Evolutionary conservation across 768 basidiomycete species (phyloP).

Genomic region (Punctularia strigosozonata): DNA sequence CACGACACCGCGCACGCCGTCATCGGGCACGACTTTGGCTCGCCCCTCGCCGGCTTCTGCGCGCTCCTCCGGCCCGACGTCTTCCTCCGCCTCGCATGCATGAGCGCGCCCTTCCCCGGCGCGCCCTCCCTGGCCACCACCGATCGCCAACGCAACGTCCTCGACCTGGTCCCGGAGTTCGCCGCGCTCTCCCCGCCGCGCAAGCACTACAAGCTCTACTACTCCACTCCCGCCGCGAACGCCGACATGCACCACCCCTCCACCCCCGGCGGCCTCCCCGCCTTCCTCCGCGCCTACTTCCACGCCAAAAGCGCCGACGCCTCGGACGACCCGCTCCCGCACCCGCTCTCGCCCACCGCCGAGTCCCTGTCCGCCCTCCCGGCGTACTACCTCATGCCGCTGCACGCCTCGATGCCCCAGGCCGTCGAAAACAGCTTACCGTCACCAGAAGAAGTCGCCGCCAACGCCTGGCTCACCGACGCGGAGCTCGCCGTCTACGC

Average conservation of each 20-base stretch:
- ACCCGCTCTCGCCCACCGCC: constrained; percentile 21
- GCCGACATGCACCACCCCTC: constrained; percentile 24
- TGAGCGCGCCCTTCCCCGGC: constrained; percentile 47
- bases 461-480: constrained; percentile 33
- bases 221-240: constrained; percentile 33
- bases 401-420: constrained; percentile 40
- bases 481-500: constrained; percentile 38
- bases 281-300: constrained; percentile 42
- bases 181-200: constrained; percentile 33
- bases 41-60: constrained; percentile 38
- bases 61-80: constrained; percentile 44
- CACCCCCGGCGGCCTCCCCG: constrained; percentile 30
- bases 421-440: constrained; percentile 25
- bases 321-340: constrained; percentile 27
- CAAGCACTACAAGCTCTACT: constrained; percentile 48
- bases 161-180: too few relatives aligned
- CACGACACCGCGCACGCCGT: constrained; percentile 34
- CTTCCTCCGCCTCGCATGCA: constrained; percentile 42
- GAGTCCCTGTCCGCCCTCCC: constrained; percentile 32
- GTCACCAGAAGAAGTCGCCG: constrained; percentile 15
- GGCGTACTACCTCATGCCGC: constrained; percentile 51
- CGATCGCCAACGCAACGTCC: constrained; percentile 3
- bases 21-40: constrained; percentile 54
- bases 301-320: constrained; percentile 51
- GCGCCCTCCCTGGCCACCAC: constrained; percentile 15